Base-by-base conservation (phyloP, 345 rosid genomes). In the Arabidopsis suecica region DNA sequence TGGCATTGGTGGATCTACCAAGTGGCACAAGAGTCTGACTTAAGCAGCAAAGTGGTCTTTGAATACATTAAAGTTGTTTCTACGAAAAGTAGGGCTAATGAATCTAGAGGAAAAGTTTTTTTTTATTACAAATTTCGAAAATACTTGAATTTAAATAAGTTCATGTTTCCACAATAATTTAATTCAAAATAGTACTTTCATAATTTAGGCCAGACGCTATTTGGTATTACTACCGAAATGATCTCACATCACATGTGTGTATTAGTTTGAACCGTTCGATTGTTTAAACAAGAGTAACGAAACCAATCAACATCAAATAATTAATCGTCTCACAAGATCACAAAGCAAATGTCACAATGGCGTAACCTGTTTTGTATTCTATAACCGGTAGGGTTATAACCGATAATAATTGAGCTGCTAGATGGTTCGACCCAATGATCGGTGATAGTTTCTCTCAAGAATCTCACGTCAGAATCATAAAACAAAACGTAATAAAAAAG, bases 21-120 rank as follows among this genome's bases (percentile, higher is more conserved):
- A 69, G 75, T 62, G 75, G 65, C 65, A 70, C 50, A 55, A 45
- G 49, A 61, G 44, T 42, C 69, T 61, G 18, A 66, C 18, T 28
- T 11, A 42, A 54, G 63, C 63, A 28, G 3, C 55, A 58, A 16
- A 37, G 60, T 36, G 60, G 13, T 11, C 49, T 41, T 18, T 6
- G 16, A 40, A 16, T 57, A 25, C 59, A n/a, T 4, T 25, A 49
- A 23, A 22, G 41, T 7, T 5, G 0, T 20, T 10, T 60, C 20
- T 6, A 61, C 16, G 34, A 11, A 41, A 41, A 25, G 14, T 22
- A 20, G 2, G 3, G 7, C 18, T 11, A 5, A 6, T 40, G 18
- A 40, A 61, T 33, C 49, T 38, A 61, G 6, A 37, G 16, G 30
- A 36, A 20, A 5, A 12, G 28, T 49, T 33, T 32, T 18, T 3